Conservation (phyloP, 202 grass and related monocot genomes). For the Alloteropsis angusta region DNA sequence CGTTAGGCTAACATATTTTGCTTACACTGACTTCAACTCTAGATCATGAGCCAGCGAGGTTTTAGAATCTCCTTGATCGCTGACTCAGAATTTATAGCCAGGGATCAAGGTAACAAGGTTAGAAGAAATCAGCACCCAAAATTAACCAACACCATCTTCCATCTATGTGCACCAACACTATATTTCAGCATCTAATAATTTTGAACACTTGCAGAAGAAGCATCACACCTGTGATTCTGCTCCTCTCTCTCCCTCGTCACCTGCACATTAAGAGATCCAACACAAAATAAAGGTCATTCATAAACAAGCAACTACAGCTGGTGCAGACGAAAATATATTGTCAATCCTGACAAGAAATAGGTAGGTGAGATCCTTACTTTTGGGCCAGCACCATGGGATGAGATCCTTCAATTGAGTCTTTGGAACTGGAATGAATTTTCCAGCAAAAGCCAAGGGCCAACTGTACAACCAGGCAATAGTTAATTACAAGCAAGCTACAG, state of each 20-base stretch:
- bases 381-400: slow-evolving; percentile 28
- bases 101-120: slow-evolving; percentile 26
- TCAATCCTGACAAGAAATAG: slow-evolving; percentile 7
- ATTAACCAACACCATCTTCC: slow-evolving; percentile 5
- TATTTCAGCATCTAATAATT: slow-evolving; percentile 13
- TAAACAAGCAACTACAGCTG: neutral
- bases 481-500: slow-evolving; percentile 18
- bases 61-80: neutral
- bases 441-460: slow-evolving; percentile 85
- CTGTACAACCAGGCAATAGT: slow-evolving; percentile 43
- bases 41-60: slow-evolving; percentile 3
- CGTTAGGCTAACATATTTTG: slow-evolving; percentile 14
- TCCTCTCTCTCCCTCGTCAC: neutral
- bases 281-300: neutral
- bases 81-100: slow-evolving; percentile 13
- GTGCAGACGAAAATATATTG: neutral
- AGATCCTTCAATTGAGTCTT: slow-evolving; percentile 41
- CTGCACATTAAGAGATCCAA: slow-evolving; percentile 1
- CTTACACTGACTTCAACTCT: neutral
- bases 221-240: slow-evolving; percentile 1
- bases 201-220: neutral
- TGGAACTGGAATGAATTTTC: slow-evolving; percentile 86
- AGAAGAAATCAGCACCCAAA: slow-evolving; percentile 27
- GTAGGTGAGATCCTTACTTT: slow-evolving; percentile 25
- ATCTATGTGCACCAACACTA: slow-evolving; percentile 22